phyloP scores from a whole-genome alignment of 305 asterid species.

The Solanum chacoense region DNA sequence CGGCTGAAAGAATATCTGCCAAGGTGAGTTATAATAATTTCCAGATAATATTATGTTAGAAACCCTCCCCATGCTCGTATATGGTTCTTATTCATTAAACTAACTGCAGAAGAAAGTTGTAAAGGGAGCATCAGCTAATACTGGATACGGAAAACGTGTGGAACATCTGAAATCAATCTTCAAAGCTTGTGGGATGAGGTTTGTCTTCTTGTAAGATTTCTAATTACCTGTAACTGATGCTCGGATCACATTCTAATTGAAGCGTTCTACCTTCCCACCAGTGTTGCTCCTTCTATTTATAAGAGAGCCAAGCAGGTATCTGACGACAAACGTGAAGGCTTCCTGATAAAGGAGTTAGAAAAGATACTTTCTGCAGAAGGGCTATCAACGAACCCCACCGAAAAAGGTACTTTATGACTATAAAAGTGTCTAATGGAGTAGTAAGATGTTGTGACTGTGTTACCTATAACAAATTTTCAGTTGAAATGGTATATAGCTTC shows the following conservation, averaged over 20 bases:
- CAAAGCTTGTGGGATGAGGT: conserved; percentile 98
- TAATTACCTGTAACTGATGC: conserved; percentile 9
- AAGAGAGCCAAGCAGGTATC: conserved; percentile 85
- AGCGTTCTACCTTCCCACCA: conserved; percentile 8
- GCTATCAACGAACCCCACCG: conserved; percentile 62
- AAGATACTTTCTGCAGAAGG: conserved; percentile 77
- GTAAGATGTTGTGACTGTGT: neutral
- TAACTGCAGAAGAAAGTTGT: conserved; percentile 52
- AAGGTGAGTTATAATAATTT: conserved; percentile 27
- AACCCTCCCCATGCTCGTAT: neutral
- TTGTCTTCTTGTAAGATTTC: conserved; percentile 4
- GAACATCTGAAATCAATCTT: conserved; percentile 81
- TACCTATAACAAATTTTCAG: neutral
- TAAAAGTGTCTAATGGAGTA: neutral
- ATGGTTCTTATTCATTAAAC: conserved; percentile 2
- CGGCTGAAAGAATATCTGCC: conserved; percentile 34
- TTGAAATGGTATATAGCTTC: neutral
- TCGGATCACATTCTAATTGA: conserved; percentile 11
- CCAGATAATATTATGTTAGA: neutral
- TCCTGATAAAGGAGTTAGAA: conserved; percentile 71
- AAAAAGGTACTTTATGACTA: conserved; percentile 49
- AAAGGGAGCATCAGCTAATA: conserved; percentile 13
- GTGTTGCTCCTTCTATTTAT: conserved; percentile 74
- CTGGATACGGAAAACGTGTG: conserved; percentile 63
- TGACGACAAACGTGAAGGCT: conserved; percentile 61